Conservation (phyloP, 2,329 filamentous ascomycete species). For the Fonsecaea erecta region DNA sequence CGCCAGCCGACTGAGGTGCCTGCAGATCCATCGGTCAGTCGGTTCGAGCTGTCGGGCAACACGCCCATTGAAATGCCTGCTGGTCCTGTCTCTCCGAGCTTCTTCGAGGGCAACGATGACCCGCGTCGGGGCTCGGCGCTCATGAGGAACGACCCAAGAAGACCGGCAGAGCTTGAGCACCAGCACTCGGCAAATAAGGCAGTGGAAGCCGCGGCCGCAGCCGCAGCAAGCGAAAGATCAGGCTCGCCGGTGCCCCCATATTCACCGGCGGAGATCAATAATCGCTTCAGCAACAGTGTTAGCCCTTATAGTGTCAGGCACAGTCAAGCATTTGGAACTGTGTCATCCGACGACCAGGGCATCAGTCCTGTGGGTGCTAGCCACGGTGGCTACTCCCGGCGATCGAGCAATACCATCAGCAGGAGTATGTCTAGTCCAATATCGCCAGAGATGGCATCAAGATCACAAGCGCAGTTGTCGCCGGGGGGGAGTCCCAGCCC, state of each 20-base stretch:
- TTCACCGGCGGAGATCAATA: slow-evolving; percentile 30
- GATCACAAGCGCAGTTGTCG: slow-evolving; percentile 9
- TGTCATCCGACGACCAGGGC: slow-evolving; percentile 32
- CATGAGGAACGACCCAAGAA: slow-evolving; percentile 31
- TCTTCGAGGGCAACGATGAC: slow-evolving; percentile 23
- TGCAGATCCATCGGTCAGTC: slow-evolving; percentile 35
- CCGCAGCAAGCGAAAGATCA: slow-evolving; percentile 23
- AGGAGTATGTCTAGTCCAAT: slow-evolving; percentile 24
- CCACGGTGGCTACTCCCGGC: slow-evolving; percentile 24
- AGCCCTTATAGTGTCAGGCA: slow-evolving; percentile 33
- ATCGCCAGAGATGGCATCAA: slow-evolving; percentile 27
- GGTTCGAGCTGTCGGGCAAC: slow-evolving; percentile 35
- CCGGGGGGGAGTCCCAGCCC: slow-evolving; percentile 6
- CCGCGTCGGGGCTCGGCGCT: slow-evolving; percentile 13
- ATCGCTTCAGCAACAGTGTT: slow-evolving; percentile 31
- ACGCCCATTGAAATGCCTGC: slow-evolving; percentile 38
- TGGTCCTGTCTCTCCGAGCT: slow-evolving; percentile 33
- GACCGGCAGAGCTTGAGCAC: slow-evolving; percentile 34
- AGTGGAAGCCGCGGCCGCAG: slow-evolving; percentile 22
- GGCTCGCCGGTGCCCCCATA: slow-evolving; percentile 37
- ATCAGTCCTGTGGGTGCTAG: slow-evolving; percentile 35
- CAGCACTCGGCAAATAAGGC: slow-evolving; percentile 28
- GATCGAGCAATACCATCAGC: slow-evolving; percentile 24
- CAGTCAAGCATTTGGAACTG: slow-evolving; percentile 32
- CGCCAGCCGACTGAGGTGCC: slow-evolving; percentile 38